Evolutionary conservation across 164 flowering plant genomes (phyloP), one percentile per base, ranked within the genome.

Genomic region (Paratinospora sagittata): DNA sequence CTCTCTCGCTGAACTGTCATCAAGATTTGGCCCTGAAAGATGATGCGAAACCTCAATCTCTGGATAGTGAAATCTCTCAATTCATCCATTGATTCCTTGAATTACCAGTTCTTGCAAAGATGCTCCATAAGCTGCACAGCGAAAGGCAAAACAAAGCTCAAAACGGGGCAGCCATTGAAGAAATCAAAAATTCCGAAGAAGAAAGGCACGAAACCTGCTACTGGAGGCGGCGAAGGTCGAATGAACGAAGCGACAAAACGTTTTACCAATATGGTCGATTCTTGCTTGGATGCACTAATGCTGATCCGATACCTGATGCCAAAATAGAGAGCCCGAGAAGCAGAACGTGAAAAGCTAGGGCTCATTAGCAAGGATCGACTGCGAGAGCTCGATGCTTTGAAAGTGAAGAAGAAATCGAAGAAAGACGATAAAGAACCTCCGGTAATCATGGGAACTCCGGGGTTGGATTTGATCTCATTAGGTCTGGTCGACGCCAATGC

Each of bases 111-210:
- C 43, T 71, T 77, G 27, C 95, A 88, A 66, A 72, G 83, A 70
- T 84, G 90, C 75, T 77, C 82, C 6, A 95, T 84, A 19, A 87
- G 97, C 39, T 88, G 98, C 9, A 90, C 98, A 0, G 87, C 98
- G 4, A 93, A 93, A 65, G 97, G 96, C 0, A 90, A 92, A 67
- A 82, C 70, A 0, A 92, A 92, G 72, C 8, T 81, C 65, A 92
- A 90, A 70, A 72, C 81, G 0, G 93, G 81, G 10, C 81, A 77
- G 68, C n/a, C n/a, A n/a, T n/a, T n/a, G n/a, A n/a, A n/a, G n/a
- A n/a, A n/a, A n/a, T n/a, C n/a, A n/a, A n/a, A n/a, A n/a, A n/a
- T n/a, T n/a, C n/a, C n/a, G n/a, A n/a, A n/a, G n/a, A n/a, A n/a
- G n/a, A n/a, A n/a, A n/a, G n/a, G n/a, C n/a, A n/a, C n/a, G n/a